Evolutionary conservation across 106 monocot species (phyloP).

Genomic region (Iris macrosiphon): DNA sequence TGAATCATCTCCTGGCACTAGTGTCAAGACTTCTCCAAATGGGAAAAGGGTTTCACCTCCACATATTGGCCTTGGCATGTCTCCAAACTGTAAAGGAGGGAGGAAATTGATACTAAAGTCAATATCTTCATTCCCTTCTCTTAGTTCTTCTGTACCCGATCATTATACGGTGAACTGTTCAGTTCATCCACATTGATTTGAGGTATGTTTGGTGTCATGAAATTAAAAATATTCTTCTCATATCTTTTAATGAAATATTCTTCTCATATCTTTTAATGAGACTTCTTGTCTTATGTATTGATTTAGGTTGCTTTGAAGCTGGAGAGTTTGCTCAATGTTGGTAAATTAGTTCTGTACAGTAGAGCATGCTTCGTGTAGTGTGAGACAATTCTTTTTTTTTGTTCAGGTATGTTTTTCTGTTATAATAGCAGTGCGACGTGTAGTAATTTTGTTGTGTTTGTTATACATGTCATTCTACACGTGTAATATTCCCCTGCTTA

Average conservation of each 20-base stretch:
- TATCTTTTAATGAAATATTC: too few species aligned
- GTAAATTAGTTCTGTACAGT: not conserved
- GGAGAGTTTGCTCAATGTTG: not conserved
- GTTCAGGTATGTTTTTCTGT: not conserved
- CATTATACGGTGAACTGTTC: slow-evolving; percentile 15
- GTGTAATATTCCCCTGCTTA: not conserved
- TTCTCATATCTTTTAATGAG: too few species aligned
- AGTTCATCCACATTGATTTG: slow-evolving; percentile 13
- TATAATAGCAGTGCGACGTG: not conserved
- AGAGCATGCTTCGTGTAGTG: not conserved
- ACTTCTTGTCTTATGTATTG: too few species aligned
- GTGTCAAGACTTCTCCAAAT: slow-evolving; percentile 74
- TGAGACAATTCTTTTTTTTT: not conserved
- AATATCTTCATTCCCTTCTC: slow-evolving; percentile 82
- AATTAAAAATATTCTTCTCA: too few species aligned
- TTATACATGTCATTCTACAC: not conserved
- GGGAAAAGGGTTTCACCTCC: slow-evolving; percentile 83
- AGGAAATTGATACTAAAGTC: slow-evolving; percentile 78
- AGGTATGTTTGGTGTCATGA: too few species aligned
- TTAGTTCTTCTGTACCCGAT: slow-evolving; percentile 16
- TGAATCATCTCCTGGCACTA: slow-evolving; percentile 30
- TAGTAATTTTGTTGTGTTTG: slow-evolving; percentile 4
- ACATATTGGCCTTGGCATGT: slow-evolving; percentile 19
- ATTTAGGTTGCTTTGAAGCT: not conserved
- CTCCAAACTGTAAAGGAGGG: slow-evolving; percentile 55